Conservation (phyloP, 495 filamentous ascomycete genomes). For the Xylaria scruposa region DNA sequence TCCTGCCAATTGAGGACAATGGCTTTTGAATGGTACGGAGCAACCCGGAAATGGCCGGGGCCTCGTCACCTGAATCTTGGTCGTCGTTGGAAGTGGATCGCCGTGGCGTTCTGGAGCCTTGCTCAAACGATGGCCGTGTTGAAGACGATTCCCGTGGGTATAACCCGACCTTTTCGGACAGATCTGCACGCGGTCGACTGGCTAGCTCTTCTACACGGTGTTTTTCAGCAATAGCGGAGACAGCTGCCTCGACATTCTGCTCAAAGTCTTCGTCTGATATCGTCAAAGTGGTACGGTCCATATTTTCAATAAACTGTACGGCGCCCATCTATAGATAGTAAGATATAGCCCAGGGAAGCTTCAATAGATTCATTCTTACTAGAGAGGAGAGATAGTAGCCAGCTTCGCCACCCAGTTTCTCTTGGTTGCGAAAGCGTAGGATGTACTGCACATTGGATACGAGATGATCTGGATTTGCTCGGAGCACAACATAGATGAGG, state of each 20-base stretch:
- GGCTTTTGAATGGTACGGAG: constrained; percentile 91
- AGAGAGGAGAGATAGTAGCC: constrained; percentile 98
- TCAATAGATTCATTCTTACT: constrained; percentile 52
- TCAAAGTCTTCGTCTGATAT: constrained; percentile 96
- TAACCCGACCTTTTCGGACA: constrained; percentile 69
- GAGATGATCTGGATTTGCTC: constrained; percentile 91
- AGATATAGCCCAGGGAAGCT: constrained; percentile 25
- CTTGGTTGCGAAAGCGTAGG: constrained; percentile 92
- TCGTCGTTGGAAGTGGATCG: constrained; percentile 53
- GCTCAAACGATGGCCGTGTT: constrained; percentile 51
- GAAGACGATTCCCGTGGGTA: constrained; percentile 42
- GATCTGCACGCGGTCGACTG: constrained; percentile 50
- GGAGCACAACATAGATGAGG: constrained; percentile 93
- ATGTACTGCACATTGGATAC: constrained; percentile 99
- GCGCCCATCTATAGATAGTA: constrained; percentile 75
- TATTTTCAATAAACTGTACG: constrained; percentile 94
- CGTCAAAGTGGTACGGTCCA: constrained; percentile 92
- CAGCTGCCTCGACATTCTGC: constrained; percentile 89
- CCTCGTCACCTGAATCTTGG: constrained; percentile 65
- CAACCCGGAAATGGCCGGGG: constrained; percentile 82
- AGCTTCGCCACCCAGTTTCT: constrained; percentile 94
- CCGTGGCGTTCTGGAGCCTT: constrained; percentile 48
- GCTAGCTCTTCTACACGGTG: constrained; percentile 60
- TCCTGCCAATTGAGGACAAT: constrained; percentile 92
- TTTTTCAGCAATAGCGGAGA: constrained; percentile 94